Percentiles rank a stretch among this genome's conserved stretches.
Conservation (phyloP, 1,284 basidiomycete genomes). For the Rhizoctonia solani region DNA sequence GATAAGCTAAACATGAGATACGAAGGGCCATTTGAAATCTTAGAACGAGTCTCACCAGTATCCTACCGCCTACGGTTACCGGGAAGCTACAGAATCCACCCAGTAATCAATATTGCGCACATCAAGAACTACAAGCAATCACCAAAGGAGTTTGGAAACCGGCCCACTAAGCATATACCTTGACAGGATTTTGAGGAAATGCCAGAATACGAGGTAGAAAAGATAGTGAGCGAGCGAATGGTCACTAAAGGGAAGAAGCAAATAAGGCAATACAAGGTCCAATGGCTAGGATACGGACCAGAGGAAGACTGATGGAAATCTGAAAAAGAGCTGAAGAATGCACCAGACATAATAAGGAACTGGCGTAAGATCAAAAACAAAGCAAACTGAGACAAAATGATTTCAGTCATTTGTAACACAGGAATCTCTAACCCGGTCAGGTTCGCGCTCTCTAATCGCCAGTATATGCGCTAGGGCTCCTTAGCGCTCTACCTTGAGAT, state of each 20-base stretch:
- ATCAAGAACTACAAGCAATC: constrained; percentile 32
- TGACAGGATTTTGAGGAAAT: background rate
- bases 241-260: constrained; percentile 38
- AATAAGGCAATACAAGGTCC: constrained; percentile 42
- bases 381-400: background rate
- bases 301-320: constrained; percentile 5
- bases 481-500: too few species aligned
- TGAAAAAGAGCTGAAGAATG: background rate
- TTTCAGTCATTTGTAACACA: background rate
- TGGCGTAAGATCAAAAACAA: background rate
- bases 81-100: constrained; percentile 41
- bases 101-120: constrained; percentile 45
- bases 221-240: background rate
- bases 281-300: constrained; percentile 6
- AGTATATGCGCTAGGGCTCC: background rate
- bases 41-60: constrained; percentile 42
- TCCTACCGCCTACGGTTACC: constrained; percentile 44
- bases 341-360: background rate
- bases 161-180: background rate
- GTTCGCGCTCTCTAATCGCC: background rate
- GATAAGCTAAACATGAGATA: constrained; percentile 45
- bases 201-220: background rate
- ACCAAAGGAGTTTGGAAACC: background rate
- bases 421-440: background rate
- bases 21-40: constrained; percentile 46